Percentiles rank a stretch among this genome's conserved stretches.
Evolutionary conservation across 495 filamentous ascomycete genomes (phyloP).

Genomic region (Neurospora sublineolata): DNA sequence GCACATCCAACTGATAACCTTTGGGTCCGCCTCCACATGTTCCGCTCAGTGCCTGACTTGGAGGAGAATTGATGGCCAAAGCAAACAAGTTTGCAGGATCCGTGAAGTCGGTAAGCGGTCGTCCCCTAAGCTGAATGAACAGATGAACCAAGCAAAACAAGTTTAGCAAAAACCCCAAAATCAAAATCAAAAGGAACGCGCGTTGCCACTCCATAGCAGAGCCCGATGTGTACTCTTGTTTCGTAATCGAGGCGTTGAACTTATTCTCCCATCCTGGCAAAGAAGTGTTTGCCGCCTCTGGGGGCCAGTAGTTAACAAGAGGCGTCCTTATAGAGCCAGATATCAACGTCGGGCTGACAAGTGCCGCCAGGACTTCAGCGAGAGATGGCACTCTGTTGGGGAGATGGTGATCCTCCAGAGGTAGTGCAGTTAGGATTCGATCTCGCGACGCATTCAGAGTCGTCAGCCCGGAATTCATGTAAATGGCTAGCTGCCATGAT

Average conservation of each 20-base stretch:
- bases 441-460: conserved; percentile 50
- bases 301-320: conserved; percentile 42
- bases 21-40: conserved; percentile 54
- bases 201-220: conserved; percentile 44
- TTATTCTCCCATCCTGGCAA: conserved; percentile 30
- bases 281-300: not conserved
- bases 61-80: conserved; percentile 56
- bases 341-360: conserved; percentile 53
- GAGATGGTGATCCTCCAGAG: conserved; percentile 20
- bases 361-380: conserved; percentile 55
- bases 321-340: conserved; percentile 40
- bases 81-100: conserved; percentile 64
- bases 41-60: conserved; percentile 41
- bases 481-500: conserved; percentile 44
- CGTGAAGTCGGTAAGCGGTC: conserved; percentile 47
- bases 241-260: conserved; percentile 46
- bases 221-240: conserved; percentile 53
- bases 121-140: conserved; percentile 14
- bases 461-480: conserved; percentile 47
- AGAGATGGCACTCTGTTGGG: conserved; percentile 42
- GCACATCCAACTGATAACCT: conserved; percentile 39
- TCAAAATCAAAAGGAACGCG: conserved; percentile 26
- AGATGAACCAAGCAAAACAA: conserved; percentile 5
- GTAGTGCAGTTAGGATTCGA: conserved; percentile 48
- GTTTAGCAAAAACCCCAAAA: conserved; percentile 6